A percentile compares a stretch with the other conserved stretches of the same genome.
phyloP scores from a whole-genome alignment of 2,329 filamentous ascomycete species.

The Xylaria sp. region DNA sequence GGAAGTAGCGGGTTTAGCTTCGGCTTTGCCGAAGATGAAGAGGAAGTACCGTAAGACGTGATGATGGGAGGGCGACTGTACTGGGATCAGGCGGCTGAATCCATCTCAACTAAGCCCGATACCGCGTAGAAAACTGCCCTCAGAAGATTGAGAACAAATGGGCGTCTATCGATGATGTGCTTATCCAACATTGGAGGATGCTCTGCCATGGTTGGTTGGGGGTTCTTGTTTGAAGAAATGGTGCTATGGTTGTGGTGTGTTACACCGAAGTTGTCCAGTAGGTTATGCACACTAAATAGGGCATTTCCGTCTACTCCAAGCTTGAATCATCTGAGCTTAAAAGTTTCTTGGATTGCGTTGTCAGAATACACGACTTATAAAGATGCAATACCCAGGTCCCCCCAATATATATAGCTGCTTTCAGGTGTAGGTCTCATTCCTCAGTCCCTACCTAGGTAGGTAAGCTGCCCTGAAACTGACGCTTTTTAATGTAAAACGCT shows the following conservation, averaged over 20 bases:
- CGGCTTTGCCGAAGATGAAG: conserved; percentile 63
- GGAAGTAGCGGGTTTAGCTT: conserved; percentile 62
- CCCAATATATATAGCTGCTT: no score
- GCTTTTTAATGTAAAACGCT: neutral
- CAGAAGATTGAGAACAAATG: neutral
- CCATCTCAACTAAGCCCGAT: neutral
- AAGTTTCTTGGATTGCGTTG: no score
- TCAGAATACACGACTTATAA: no score
- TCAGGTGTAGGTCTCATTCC: neutral
- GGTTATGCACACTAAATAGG: neutral
- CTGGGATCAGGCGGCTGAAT: neutral
- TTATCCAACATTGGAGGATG: conserved; percentile 5
- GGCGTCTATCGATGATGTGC: neutral
- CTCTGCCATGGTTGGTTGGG: conserved; percentile 14
- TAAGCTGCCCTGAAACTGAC: conserved; percentile 9
- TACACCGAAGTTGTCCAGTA: neutral
- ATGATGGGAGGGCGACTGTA: neutral
- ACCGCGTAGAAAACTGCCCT: neutral
- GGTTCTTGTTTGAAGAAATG: neutral
- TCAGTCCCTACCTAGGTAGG: neutral
- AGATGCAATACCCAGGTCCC: no score
- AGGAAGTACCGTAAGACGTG: conserved; percentile 56
- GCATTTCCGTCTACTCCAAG: no score
- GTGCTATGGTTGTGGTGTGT: neutral
- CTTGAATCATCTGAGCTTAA: no score